Evolutionary conservation across 345 rosid species (phyloP), one percentile per base, ranked within the genome.

Genomic region (Psidium friedrichsthalianum): DNA sequence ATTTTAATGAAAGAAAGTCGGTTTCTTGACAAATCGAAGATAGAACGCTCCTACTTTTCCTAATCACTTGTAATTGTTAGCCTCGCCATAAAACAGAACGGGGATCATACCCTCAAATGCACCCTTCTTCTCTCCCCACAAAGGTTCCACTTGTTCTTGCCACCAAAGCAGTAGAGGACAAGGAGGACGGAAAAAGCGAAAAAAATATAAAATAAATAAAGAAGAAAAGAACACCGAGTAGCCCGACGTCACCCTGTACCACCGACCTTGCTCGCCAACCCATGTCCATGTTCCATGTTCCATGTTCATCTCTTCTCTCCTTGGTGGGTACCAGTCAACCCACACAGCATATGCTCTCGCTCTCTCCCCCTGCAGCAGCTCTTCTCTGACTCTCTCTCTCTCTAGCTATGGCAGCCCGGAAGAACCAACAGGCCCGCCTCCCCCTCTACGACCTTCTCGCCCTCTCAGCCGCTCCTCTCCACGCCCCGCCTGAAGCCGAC

Each of bases 401-500:
- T 27, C 16, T 15, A 18, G 78, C 12, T 5, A 69, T 69, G 78
- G 92, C 78, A 90, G 93, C 85, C 86, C 88, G 29, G 96, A 92
- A 82, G 98, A 94, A 86, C 91, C 84, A 49, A 89, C 85, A 59
- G 27, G 36, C 32, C 47, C 58, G 11, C 53, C 49, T 64, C 78
- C 47, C 94, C 11, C 83, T 86, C 15, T 87, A 88, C 88, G 93
- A 94, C 83, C 93, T 8, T 90, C 1, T 89, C 95, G 8, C 88
- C 94, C 3, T 78, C 42, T 20, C 93, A 92, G 15, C 99, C 96
- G 61, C 96, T 95, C 85, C 95, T 94, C 88, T 92, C 93, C 29
- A 92, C 93, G 56, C 92, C 94, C 88, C 94, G 8, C 87, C 87
- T 52, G 74, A 40, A 32, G 1, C 27, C n/a, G 84, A 59, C 27